Evolutionary conservation across 805 yeast species (phyloP).

Genomic region (Komagataella mondaviorum): DNA sequence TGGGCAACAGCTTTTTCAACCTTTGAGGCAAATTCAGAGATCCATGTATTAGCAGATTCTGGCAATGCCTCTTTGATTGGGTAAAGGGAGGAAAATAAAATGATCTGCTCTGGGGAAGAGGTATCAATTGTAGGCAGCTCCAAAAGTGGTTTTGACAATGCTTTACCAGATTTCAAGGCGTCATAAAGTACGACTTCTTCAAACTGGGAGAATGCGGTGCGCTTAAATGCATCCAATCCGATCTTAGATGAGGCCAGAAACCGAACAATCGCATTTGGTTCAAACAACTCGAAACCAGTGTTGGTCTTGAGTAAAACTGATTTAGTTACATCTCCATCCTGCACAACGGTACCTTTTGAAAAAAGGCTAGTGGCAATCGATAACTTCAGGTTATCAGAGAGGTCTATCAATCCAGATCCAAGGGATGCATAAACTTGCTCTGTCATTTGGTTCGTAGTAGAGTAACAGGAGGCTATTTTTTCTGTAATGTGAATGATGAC

Average conservation of each 20-base stretch:
- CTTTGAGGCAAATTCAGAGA: slow-evolving; percentile 22
- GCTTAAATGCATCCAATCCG: slow-evolving; percentile 16
- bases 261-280: slow-evolving; percentile 59
- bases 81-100: slow-evolving; percentile 45
- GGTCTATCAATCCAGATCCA: background rate
- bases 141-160: slow-evolving; percentile 1
- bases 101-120: slow-evolving; percentile 36
- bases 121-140: slow-evolving; percentile 15
- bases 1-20: slow-evolving; percentile 30
- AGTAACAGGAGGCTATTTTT: background rate
- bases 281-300: slow-evolving; percentile 35
- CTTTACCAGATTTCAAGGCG: slow-evolving; percentile 21
- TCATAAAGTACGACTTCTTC: slow-evolving; percentile 32
- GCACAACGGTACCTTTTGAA: background rate
- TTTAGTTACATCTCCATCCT: slow-evolving; percentile 1
- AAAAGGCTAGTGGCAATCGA: background rate
- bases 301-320: slow-evolving; percentile 9
- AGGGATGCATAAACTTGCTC: background rate
- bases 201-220: slow-evolving; percentile 17
- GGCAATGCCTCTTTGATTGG: slow-evolving; percentile 19
- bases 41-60: slow-evolving; percentile 20
- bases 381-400: background rate
- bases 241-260: slow-evolving; percentile 26
- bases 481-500: background rate
- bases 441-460: background rate